Percentiles rank a stretch among this genome's conserved stretches.
Conservation (phyloP, 176 grass and related monocot genomes). For the Carex cristatella region DNA sequence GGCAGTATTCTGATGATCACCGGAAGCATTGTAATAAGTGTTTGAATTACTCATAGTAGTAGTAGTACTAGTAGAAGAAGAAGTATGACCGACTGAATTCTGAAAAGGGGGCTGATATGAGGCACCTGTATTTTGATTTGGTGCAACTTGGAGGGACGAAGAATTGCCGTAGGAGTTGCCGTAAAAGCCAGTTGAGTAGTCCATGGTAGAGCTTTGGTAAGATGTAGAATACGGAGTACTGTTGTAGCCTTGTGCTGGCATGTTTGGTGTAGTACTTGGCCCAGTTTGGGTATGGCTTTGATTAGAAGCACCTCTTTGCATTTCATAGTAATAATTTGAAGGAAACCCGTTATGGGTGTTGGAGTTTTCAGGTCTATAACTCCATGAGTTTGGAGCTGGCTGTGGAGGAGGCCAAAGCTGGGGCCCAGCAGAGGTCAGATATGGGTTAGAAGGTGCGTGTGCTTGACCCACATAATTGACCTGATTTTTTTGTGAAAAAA, state of each 20-base stretch:
- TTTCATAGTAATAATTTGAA: slow-evolving; percentile 57
- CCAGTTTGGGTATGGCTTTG: slow-evolving; percentile 48
- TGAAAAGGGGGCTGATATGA: slow-evolving; percentile 99
- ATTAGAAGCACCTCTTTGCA: slow-evolving; percentile 50
- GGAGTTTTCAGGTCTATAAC: slow-evolving; percentile 35
- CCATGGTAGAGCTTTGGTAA: slow-evolving; percentile 45
- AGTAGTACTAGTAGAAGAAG: slow-evolving; percentile 41
- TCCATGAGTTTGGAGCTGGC: slow-evolving; percentile 38
- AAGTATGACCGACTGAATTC: slow-evolving; percentile 94
- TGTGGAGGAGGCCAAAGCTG: slow-evolving; percentile 52
- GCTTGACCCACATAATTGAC: slow-evolving; percentile 36
- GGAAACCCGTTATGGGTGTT: slow-evolving; percentile 33
- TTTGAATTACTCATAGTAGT: slow-evolving; percentile 51
- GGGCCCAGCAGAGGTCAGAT: slow-evolving; percentile 34
- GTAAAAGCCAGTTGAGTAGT: slow-evolving; percentile 66
- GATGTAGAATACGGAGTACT: slow-evolving; percentile 40
- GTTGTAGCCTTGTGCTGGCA: slow-evolving; percentile 14
- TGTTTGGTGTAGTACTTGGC: slow-evolving; percentile 34
- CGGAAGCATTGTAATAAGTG: slow-evolving; percentile 99
- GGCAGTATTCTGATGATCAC: slow-evolving; percentile 51
- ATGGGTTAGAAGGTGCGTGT: slow-evolving; percentile 50
- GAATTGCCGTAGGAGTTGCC: slow-evolving; percentile 47
- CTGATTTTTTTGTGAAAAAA: slow-evolving; percentile 33
- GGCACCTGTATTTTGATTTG: slow-evolving; percentile 98
- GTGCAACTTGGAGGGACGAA: slow-evolving; percentile 59